phyloP scores from a whole-genome alignment of 208 protist genomes.

The Acanthamoeba castellanii region DNA sequence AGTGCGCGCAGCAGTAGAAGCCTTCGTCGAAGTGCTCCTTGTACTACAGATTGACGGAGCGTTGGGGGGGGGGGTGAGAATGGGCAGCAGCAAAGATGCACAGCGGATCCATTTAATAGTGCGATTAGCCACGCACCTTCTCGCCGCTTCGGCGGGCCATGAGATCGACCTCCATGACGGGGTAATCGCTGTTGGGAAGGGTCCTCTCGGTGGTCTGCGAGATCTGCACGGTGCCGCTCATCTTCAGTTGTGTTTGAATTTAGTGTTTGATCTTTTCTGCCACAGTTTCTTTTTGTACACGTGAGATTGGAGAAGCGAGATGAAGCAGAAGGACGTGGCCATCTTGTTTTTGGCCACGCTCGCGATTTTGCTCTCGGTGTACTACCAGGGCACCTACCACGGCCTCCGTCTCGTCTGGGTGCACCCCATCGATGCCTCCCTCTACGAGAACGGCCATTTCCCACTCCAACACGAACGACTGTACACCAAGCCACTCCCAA shows the following conservation, averaged over 20 bases:
- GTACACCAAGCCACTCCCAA: background rate
- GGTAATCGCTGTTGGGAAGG: background rate
- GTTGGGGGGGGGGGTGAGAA: background rate
- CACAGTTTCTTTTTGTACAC: background rate
- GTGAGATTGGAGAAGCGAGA: background rate
- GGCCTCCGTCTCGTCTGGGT: background rate
- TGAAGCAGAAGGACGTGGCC: conserved; percentile 70
- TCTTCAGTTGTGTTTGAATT: background rate
- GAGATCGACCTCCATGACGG: conserved; percentile 49
- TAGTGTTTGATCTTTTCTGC: background rate
- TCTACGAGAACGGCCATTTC: conserved; percentile 70
- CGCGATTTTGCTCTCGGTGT: conserved; percentile 43
- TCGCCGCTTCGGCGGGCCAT: conserved; percentile 51
- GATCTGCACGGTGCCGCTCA: background rate
- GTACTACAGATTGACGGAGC: background rate
- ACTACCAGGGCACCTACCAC: conserved; percentile 37
- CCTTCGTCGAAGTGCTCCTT: conserved; percentile 46
- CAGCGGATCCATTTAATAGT: background rate
- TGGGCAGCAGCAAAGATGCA: no score
- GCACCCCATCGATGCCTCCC: conserved; percentile 55
- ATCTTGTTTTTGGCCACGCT: conserved; percentile 30
- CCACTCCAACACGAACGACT: conserved; percentile 37
- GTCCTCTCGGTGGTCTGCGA: conserved; percentile 56
- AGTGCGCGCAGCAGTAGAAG: conserved; percentile 66
- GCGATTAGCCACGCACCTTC: background rate